A percentile compares a stretch with the other conserved stretches of the same genome.
Conservation (phyloP, 2,329 filamentous ascomycete species). For the Penicillium sp. region DNA sequence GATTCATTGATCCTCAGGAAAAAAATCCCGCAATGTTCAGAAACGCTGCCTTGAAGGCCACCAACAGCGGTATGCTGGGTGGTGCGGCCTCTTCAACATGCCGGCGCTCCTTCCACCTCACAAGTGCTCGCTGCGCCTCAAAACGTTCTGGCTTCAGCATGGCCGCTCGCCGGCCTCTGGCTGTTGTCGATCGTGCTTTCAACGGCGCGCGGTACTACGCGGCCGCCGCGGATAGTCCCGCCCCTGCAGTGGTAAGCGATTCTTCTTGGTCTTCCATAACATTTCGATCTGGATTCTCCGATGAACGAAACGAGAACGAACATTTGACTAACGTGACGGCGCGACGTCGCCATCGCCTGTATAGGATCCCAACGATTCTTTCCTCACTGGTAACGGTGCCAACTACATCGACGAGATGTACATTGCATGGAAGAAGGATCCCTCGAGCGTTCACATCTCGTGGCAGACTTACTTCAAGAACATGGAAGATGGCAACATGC, state of each 20-base stretch:
- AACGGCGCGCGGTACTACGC: constrained; percentile 55
- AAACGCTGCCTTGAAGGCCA: constrained; percentile 40
- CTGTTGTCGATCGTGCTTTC: constrained; percentile 38
- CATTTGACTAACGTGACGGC: constrained; percentile 27
- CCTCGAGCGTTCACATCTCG: constrained; percentile 89
- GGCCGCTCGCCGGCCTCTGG: constrained; percentile 42
- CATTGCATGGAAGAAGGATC: constrained; percentile 91
- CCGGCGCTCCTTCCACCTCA: constrained; percentile 35
- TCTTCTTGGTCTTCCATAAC: constrained; percentile 13
- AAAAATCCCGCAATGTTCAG: constrained; percentile 40
- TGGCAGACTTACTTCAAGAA: constrained; percentile 99
- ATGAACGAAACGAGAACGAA: constrained; percentile 4
- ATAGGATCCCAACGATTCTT: constrained; percentile 86
- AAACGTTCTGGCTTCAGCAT: constrained; percentile 37
- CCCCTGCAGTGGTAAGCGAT: constrained; percentile 57
- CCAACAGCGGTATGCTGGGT: constrained; percentile 38
- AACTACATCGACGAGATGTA: constrained; percentile 99
- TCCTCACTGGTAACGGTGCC: constrained; percentile 92
- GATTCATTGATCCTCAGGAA: constrained; percentile 13
- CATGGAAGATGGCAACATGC: constrained; percentile 98
- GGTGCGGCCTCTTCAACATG: constrained; percentile 33
- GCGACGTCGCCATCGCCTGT: constrained; percentile 17
- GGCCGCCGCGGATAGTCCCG: constrained; percentile 54
- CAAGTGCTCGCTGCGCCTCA: constrained; percentile 30
- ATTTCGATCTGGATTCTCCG: constrained; percentile 10